A percentile compares a stretch with the other conserved stretches of the same genome.
Conservation (phyloP, 805 yeast genomes). For the Ogataea nakhonphanomensis region DNA sequence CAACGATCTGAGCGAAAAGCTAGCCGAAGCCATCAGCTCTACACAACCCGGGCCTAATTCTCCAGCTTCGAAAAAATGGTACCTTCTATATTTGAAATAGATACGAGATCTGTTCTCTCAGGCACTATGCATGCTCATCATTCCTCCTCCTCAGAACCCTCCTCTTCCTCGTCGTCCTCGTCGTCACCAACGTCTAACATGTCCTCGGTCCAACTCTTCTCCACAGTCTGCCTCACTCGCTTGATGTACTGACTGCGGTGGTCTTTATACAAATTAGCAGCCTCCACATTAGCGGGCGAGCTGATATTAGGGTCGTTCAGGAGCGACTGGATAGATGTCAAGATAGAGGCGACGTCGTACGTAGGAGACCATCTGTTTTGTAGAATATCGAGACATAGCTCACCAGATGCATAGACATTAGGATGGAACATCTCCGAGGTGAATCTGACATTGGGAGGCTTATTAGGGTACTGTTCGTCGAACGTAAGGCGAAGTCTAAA, state of each 20-base stretch:
- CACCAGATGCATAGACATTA: constrained; percentile 93
- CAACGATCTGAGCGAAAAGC: constrained; percentile 15
- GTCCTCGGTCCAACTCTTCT: constrained; percentile 88
- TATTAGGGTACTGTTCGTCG: constrained; percentile 96
- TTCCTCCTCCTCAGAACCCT: constrained; percentile 20
- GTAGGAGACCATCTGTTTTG: constrained; percentile 99
- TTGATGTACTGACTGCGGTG: constrained; percentile 90
- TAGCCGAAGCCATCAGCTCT: constrained; percentile 6
- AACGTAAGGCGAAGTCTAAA: constrained; percentile 82
- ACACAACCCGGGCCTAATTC: neutral
- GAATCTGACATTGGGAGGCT: constrained; percentile 92
- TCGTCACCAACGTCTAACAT: constrained; percentile 56
- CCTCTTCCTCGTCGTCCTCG: constrained; percentile 33
- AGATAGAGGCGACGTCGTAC: constrained; percentile 91
- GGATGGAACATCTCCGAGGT: constrained; percentile 97
- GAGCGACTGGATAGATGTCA: constrained; percentile 88
- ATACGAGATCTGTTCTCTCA: neutral
- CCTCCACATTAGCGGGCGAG: constrained; percentile 97
- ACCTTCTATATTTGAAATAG: constrained; percentile 47
- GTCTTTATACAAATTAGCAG: constrained; percentile 92
- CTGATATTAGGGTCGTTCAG: constrained; percentile 95
- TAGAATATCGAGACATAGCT: constrained; percentile 89
- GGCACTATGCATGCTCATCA: constrained; percentile 4
- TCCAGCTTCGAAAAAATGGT: constrained; percentile 39
- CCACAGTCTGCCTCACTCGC: constrained; percentile 92